phyloP scores from a whole-genome alignment of 768 basidiomycete species.

The Termitomyces sp. region DNA sequence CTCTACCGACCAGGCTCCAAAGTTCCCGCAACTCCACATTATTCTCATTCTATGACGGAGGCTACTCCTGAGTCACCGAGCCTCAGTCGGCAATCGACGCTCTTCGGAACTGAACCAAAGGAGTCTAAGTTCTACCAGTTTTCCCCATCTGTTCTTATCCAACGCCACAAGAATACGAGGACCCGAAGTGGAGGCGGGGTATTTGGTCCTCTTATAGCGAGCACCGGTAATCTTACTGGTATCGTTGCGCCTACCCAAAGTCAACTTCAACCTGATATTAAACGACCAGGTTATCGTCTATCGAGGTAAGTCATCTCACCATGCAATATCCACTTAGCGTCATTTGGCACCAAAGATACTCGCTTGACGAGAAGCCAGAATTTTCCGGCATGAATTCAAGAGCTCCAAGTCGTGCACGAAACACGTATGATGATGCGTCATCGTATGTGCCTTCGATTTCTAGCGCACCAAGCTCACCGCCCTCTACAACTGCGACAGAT shows the following conservation, averaged over 20 bases:
- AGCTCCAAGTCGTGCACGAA: neutral
- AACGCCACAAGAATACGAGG: constrained; percentile 15
- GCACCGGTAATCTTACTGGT: constrained; percentile 60
- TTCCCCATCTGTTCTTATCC: constrained; percentile 1
- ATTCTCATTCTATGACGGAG: neutral
- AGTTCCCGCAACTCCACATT: neutral
- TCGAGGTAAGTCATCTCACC: constrained; percentile 37
- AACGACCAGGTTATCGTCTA: constrained; percentile 59
- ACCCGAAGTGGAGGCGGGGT: constrained; percentile 54
- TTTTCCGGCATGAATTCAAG: neutral
- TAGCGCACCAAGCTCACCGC: constrained; percentile 3
- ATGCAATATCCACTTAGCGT: neutral
- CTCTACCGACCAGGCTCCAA: neutral
- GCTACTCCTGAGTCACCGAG: neutral
- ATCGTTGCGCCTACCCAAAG: constrained; percentile 48
- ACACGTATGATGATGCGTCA: neutral
- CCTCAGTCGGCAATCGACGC: constrained; percentile 1
- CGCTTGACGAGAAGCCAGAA: constrained; percentile 13
- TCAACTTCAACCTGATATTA: constrained; percentile 49
- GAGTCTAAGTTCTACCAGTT: neutral
- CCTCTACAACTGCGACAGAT: constrained; percentile 9
- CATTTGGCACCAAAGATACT: constrained; percentile 16
- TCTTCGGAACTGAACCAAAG: neutral
- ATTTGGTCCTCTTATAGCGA: constrained; percentile 66
- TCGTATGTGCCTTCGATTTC: constrained; percentile 1